phyloP scores from a whole-genome alignment of 2,329 filamentous ascomycete species.

The Cadophora sp. region DNA sequence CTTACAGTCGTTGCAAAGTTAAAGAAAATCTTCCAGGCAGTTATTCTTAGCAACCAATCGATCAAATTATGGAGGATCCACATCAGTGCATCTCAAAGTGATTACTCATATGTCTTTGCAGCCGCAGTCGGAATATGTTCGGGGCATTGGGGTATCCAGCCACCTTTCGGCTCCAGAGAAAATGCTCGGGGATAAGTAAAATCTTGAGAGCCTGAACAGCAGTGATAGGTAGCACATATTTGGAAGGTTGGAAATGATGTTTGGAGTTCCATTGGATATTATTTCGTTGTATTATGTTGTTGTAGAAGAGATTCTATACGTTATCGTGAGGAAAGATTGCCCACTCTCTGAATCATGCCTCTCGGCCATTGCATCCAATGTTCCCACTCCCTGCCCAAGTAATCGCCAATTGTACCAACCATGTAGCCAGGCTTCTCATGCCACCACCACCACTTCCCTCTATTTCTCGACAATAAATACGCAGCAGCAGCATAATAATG shows the following conservation, averaged over 20 bases:
- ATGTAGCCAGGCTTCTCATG: conserved; percentile 34
- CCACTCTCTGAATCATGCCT: conserved; percentile 16
- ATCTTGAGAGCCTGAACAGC: no score
- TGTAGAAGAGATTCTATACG: neutral
- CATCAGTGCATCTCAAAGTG: neutral
- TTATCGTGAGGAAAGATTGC: neutral
- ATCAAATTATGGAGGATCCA: neutral
- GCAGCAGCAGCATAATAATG: conserved; percentile 34
- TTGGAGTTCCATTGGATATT: neutral
- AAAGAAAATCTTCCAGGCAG: neutral
- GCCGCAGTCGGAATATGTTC: neutral
- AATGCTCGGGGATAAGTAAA: no score
- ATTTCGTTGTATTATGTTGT: neutral
- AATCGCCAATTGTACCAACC: conserved; percentile 30
- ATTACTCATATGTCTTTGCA: neutral
- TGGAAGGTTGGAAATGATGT: no score
- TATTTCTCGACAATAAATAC: conserved; percentile 23
- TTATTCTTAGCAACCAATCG: neutral
- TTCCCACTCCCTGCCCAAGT: conserved; percentile 23
- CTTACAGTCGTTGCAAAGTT: neutral
- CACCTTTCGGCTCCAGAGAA: neutral
- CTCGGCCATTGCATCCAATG: conserved; percentile 33
- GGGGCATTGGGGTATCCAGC: neutral
- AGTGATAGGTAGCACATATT: no score
- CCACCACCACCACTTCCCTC: conserved; percentile 32